A percentile compares a stretch with the other conserved stretches of the same genome.
Evolutionary conservation across 2,329 filamentous ascomycete species (phyloP).

Genomic region (Volutella citrinella): DNA sequence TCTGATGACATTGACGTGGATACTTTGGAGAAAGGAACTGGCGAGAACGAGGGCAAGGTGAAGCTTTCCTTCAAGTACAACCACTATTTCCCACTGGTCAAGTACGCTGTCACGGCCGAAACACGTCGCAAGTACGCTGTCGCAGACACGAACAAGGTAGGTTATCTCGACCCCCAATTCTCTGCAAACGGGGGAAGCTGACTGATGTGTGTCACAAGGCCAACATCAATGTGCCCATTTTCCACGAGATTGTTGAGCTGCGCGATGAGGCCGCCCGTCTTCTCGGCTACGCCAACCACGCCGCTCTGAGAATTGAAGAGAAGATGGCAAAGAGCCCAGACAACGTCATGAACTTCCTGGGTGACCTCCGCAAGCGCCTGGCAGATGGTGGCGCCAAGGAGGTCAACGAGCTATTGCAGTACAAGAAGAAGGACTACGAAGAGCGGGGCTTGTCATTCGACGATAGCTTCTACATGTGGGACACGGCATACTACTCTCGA

Average conservation of each 20-base stretch:
- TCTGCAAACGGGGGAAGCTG: neutral
- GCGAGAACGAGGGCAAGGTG: conserved; percentile 70
- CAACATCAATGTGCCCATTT: conserved; percentile 69
- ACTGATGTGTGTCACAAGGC: conserved; percentile 40
- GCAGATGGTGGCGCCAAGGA: conserved; percentile 69
- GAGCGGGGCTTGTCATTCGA: conserved; percentile 58
- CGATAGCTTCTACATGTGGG: conserved; percentile 78
- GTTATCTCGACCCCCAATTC: neutral
- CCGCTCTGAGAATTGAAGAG: conserved; percentile 71
- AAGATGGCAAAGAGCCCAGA: conserved; percentile 81
- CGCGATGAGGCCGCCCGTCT: conserved; percentile 76
- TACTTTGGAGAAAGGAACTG: conserved; percentile 67
- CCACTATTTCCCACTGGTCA: conserved; percentile 73
- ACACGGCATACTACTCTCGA: conserved; percentile 75
- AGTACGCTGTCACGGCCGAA: conserved; percentile 70
- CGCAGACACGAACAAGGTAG: conserved; percentile 74
- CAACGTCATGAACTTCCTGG: conserved; percentile 70
- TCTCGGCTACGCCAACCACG: conserved; percentile 74
- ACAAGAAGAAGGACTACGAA: conserved; percentile 70
- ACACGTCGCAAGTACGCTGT: conserved; percentile 68
- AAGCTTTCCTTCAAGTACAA: conserved; percentile 82
- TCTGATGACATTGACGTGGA: conserved; percentile 63
- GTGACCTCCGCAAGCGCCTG: conserved; percentile 65
- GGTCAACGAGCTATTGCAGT: conserved; percentile 63
- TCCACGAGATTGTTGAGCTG: conserved; percentile 70